A percentile compares a stretch with the other conserved stretches of the same genome.
phyloP scores from a whole-genome alignment of 495 filamentous ascomycete species.

The Rhypophila decipiens region DNA sequence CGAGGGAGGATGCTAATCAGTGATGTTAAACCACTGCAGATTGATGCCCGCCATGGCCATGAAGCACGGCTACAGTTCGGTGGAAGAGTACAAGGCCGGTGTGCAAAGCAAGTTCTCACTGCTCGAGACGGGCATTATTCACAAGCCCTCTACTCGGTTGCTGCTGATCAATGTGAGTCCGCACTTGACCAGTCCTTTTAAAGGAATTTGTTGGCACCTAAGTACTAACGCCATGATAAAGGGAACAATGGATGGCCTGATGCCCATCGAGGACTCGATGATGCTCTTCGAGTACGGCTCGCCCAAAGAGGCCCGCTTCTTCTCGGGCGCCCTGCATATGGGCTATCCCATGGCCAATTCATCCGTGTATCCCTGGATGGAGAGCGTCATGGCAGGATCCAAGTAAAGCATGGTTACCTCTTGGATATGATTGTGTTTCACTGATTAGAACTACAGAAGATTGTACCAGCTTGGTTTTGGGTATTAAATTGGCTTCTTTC shows the following conservation, averaged over 20 bases:
- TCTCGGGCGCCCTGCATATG: slow-evolving; percentile 56
- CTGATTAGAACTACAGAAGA: no score
- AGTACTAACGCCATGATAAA: slow-evolving; percentile 14
- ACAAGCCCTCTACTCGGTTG: slow-evolving; percentile 55
- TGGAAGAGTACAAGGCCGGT: slow-evolving; percentile 53
- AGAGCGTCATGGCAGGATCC: slow-evolving; percentile 46
- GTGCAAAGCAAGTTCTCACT: slow-evolving; percentile 67
- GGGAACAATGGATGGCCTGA: slow-evolving; percentile 64
- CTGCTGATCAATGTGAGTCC: slow-evolving; percentile 59
- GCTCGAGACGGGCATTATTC: slow-evolving; percentile 60
- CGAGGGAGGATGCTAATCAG: background rate
- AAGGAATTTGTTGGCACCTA: background rate
- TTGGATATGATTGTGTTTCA: no score
- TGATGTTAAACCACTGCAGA: slow-evolving; percentile 22
- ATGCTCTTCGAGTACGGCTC: slow-evolving; percentile 61
- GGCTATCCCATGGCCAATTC: slow-evolving; percentile 54
- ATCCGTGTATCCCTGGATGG: slow-evolving; percentile 51
- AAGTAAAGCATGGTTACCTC: no score
- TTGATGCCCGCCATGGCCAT: slow-evolving; percentile 58
- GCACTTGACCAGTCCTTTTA: background rate
- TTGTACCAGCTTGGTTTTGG: no score
- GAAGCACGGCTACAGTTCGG: slow-evolving; percentile 61
- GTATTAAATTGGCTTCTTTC: no score
- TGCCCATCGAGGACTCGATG: slow-evolving; percentile 73
- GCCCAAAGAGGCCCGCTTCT: slow-evolving; percentile 66